These are phyloP conservation scores for Volutella citrinella DNA, from an alignment of 2,329 filamentous ascomycete genomes.

Conservation along the genomic window DNA sequence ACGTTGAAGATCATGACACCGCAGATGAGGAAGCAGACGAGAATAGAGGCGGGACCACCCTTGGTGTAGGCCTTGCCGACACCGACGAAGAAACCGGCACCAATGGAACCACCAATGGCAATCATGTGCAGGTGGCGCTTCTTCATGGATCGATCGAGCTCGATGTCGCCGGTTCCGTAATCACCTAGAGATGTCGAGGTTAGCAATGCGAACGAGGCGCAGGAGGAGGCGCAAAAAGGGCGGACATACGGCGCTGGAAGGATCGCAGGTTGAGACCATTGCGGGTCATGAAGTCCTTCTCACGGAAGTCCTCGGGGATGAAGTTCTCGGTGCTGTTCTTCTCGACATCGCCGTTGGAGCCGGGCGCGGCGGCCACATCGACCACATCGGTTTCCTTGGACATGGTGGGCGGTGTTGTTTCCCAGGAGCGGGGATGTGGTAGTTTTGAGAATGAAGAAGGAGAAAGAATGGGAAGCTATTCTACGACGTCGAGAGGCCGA, in stretches of 20 bases:
- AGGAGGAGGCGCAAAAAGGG: not conserved
- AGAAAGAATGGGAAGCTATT: not conserved
- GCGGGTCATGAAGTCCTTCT: constrained; percentile 25
- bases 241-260: constrained; percentile 19
- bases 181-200: constrained; percentile 16
- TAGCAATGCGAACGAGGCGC: constrained; percentile 3
- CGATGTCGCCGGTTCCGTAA: constrained; percentile 22
- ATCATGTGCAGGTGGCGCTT: constrained; percentile 61
- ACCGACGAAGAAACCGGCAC: constrained; percentile 62
- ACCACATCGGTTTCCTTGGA: constrained; percentile 20
- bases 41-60: constrained; percentile 45
- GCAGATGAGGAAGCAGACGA: constrained; percentile 53
- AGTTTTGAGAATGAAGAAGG: not conserved
- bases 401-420: too few relatives aligned
- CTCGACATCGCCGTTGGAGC: constrained; percentile 12
- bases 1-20: constrained; percentile 62
- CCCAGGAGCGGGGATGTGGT: too few relatives aligned
- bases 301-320: constrained; percentile 19
- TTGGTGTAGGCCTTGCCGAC: constrained; percentile 51
- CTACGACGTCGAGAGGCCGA: too few relatives aligned
- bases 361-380: constrained; percentile 13
- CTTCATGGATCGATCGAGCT: constrained; percentile 49
- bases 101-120: constrained; percentile 59
- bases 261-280: constrained; percentile 25
- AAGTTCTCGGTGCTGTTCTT: constrained; percentile 10